These are phyloP conservation scores for Colletotrichum higginsianum DNA, from an alignment of 2,329 filamentous ascomycete species.

Conservation along the genomic window DNA sequence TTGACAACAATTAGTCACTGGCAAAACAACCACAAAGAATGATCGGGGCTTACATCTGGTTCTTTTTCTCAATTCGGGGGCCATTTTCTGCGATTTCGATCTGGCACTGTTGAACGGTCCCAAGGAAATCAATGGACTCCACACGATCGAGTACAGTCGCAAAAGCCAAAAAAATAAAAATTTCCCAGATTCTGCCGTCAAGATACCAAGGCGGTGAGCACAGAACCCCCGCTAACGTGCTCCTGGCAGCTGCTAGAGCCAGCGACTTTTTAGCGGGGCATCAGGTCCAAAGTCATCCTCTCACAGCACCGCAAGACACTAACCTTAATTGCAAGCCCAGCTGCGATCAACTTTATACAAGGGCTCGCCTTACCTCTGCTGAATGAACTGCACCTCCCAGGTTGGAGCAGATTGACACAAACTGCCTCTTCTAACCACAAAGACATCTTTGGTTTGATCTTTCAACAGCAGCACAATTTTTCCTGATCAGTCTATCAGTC, in stretches of 20 bases:
- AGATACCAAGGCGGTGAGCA: conserved; percentile 36
- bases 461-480: neutral
- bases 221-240: conserved; percentile 29
- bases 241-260: conserved; percentile 5
- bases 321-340: conserved; percentile 13
- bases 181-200: conserved; percentile 43
- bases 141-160: conserved; percentile 28
- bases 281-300: conserved; percentile 10
- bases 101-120: conserved; percentile 26
- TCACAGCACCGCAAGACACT: conserved; percentile 20
- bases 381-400: neutral
- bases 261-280: conserved; percentile 28
- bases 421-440: neutral
- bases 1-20: conserved; percentile 18
- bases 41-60: conserved; percentile 47
- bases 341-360: neutral
- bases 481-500: neutral
- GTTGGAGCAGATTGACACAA: neutral
- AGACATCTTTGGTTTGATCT: neutral
- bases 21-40: neutral
- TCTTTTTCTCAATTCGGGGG: conserved; percentile 60
- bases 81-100: conserved; percentile 54
- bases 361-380: no score
- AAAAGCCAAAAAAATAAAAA: conserved; percentile 48
- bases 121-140: conserved; percentile 22